phyloP scores from a whole-genome alignment of 192 early-diverging fungal genomes.

The Coemansia erecta region DNA sequence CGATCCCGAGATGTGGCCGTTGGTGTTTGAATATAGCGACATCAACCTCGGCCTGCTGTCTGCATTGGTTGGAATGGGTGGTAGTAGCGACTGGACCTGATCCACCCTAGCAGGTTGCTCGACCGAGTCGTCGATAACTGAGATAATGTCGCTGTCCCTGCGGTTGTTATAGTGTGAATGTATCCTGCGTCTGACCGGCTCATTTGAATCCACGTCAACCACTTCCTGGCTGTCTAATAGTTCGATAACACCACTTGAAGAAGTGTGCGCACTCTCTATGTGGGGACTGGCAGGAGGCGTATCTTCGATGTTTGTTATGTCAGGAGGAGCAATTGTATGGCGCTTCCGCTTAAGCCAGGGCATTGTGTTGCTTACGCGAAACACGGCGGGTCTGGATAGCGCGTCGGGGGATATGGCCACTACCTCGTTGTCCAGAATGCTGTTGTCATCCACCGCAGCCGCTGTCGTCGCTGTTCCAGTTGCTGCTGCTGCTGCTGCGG shows the following conservation, averaged over 20 bases:
- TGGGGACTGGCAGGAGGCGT: background rate
- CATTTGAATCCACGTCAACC: background rate
- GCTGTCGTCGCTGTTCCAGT: too few relatives aligned
- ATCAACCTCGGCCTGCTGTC: background rate
- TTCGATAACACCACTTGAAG: background rate
- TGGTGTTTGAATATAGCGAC: conserved; percentile 3
- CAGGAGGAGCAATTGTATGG: background rate
- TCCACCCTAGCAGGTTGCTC: background rate
- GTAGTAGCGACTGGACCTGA: background rate
- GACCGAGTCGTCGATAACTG: background rate
- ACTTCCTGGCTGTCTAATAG: conserved; percentile 1
- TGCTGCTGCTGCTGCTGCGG: too few relatives aligned
- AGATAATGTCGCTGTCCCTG: background rate
- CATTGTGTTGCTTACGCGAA: background rate
- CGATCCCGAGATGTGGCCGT: background rate
- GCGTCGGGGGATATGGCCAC: background rate
- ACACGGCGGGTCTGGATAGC: background rate
- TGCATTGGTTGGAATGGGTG: background rate
- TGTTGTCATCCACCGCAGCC: background rate
- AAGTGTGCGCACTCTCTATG: background rate
- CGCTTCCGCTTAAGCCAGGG: background rate
- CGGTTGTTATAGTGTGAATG: background rate
- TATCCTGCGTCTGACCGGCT: background rate
- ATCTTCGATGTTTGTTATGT: background rate
- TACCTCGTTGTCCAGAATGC: background rate